Conservation (phyloP, 176 grass and related monocot genomes). For the Paspalum notatum region DNA sequence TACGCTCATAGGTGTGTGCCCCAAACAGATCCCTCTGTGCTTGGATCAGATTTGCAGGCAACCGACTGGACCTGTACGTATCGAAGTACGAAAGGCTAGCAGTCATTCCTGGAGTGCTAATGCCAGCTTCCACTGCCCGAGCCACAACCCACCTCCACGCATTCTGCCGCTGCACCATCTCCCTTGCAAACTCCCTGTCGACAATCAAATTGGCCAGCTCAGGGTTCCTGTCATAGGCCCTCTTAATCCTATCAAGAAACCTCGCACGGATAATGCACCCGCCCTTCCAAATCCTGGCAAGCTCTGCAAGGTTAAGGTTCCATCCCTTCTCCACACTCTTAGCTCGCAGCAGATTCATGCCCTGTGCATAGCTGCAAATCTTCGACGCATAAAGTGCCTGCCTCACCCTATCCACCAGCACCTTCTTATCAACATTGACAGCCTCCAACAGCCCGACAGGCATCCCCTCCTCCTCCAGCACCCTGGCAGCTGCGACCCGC, state of each 20-base stretch:
- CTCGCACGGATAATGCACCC: constrained; percentile 91
- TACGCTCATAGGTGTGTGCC: constrained; percentile 91
- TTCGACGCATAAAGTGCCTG: constrained; percentile 83
- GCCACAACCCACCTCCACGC: constrained; percentile 92
- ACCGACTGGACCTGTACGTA: constrained; percentile 69
- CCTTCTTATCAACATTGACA: constrained; percentile 64
- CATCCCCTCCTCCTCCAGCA: constrained; percentile 78
- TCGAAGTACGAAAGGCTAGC: constrained; percentile 92
- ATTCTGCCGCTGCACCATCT: constrained; percentile 92
- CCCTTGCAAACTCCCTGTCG: constrained; percentile 87
- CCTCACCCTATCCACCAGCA: constrained; percentile 68
- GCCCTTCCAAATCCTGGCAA: constrained; percentile 95
- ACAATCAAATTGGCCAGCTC: constrained; percentile 93
- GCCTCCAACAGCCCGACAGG: constrained; percentile 41
- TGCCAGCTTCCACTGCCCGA: constrained; percentile 77
- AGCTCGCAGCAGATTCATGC: constrained; percentile 85
- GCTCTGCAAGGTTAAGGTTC: constrained; percentile 83
- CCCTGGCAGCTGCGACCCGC: constrained; percentile 63
- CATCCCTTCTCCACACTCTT: constrained; percentile 84
- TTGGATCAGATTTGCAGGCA: constrained; percentile 95
- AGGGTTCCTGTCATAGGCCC: constrained; percentile 74
- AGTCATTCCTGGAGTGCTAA: constrained; percentile 93
- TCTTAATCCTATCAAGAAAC: constrained; percentile 94
- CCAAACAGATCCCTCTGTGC: constrained; percentile 97
- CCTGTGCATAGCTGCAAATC: constrained; percentile 98